Percentiles rank a stretch among this genome's conserved stretches.
phyloP scores from a whole-genome alignment of 2,329 filamentous ascomycete genomes.

The Ophiostoma sp. region DNA sequence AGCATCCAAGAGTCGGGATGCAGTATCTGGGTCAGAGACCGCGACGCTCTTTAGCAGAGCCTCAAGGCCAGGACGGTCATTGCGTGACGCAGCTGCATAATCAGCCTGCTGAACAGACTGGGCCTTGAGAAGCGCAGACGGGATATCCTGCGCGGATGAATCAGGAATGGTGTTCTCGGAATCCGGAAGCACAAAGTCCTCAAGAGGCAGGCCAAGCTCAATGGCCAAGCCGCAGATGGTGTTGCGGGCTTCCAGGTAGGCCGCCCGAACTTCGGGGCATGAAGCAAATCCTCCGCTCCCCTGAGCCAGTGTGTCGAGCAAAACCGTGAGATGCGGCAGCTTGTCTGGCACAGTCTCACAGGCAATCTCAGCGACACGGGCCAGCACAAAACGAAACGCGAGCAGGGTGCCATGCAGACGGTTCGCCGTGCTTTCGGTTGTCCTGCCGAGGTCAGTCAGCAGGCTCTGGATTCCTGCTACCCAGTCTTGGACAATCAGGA shows the following conservation, averaged over 20 bases:
- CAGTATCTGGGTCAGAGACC: slow-evolving; percentile 38
- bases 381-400: slow-evolving; percentile 51
- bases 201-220: neutral
- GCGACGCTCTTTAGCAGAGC: slow-evolving; percentile 37
- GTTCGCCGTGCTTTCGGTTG: slow-evolving; percentile 40
- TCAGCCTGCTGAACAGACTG: slow-evolving; percentile 38
- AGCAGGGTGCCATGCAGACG: slow-evolving; percentile 54
- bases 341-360: slow-evolving; percentile 35
- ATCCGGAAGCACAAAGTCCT: neutral
- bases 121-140: slow-evolving; percentile 37
- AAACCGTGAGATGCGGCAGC: slow-evolving; percentile 16
- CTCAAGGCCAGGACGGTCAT: slow-evolving; percentile 27
- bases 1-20: slow-evolving; percentile 39
- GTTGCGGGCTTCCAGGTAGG: slow-evolving; percentile 45
- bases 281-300: slow-evolving; percentile 19
- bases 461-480: slow-evolving; percentile 38
- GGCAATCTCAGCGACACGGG: slow-evolving; percentile 41
- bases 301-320: slow-evolving; percentile 19
- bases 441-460: slow-evolving; percentile 30
- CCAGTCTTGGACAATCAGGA: slow-evolving; percentile 51
- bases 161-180: neutral
- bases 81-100: slow-evolving; percentile 30
- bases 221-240: slow-evolving; percentile 31
- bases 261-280: slow-evolving; percentile 41
- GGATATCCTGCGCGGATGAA: neutral